A percentile compares a stretch with the other conserved stretches of the same genome.
Conservation (phyloP, 805 yeast species). For the Saccharomyces paradoxus region DNA sequence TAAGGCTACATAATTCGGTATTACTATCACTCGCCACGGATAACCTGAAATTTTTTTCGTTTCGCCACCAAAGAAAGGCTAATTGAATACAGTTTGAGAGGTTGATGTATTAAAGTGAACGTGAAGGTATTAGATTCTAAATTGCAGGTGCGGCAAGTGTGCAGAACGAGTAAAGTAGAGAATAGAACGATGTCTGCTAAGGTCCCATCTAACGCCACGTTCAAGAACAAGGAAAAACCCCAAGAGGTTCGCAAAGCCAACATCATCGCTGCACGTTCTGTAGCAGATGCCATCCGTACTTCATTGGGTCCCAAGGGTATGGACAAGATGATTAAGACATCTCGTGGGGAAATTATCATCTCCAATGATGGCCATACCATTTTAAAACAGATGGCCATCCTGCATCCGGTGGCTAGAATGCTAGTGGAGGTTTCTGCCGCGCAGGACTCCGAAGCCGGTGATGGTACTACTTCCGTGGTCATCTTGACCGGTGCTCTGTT, state of each 20-base stretch:
- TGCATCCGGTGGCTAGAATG: slow-evolving; percentile 98
- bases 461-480: slow-evolving; percentile 97
- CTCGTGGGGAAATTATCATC: slow-evolving; percentile 83
- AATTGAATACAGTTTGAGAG: background rate
- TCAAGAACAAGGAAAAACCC: slow-evolving; percentile 90
- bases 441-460: slow-evolving; percentile 99
- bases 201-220: slow-evolving; percentile 70
- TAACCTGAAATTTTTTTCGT: background rate
- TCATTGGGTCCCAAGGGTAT: slow-evolving; percentile 97
- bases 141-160: background rate
- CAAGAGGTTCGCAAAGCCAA: slow-evolving; percentile 86
- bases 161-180: background rate
- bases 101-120: background rate
- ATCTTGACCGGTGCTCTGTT: slow-evolving; percentile 88
- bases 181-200: slow-evolving; percentile 17
- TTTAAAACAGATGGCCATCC: slow-evolving; percentile 91
- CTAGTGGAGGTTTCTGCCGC: slow-evolving; percentile 95
- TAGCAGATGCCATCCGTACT: slow-evolving; percentile 90
- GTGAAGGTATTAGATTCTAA: background rate
- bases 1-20: background rate
- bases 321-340: slow-evolving; percentile 98
- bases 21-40: background rate
- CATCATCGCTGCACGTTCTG: slow-evolving; percentile 88
- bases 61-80: slow-evolving; percentile 1
- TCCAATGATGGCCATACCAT: slow-evolving; percentile 98